Percentiles rank a stretch among this genome's conserved stretches.
These are phyloP conservation scores for Yamadazyma sp. DNA, from an alignment of 1,139 yeast genomes.

Conservation along the genomic window DNA sequence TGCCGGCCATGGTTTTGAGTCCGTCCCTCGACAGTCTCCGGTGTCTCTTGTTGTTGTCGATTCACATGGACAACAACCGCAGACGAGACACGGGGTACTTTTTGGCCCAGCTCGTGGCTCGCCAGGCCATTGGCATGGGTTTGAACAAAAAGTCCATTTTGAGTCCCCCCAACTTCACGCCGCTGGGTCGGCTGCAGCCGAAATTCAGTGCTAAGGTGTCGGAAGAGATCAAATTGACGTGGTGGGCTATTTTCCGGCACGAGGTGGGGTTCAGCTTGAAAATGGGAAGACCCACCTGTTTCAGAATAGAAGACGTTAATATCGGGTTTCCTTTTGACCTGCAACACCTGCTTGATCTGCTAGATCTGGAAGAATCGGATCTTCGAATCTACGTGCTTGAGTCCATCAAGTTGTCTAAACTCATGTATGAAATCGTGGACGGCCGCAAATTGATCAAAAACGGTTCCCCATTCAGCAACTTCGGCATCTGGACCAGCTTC, in stretches of 20 bases:
- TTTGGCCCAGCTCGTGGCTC: constrained; percentile 35
- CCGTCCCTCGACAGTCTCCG: constrained; percentile 43
- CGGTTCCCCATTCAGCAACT: background rate
- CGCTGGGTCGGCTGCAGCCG: background rate
- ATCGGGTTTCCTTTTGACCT: constrained; percentile 1
- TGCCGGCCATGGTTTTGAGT: constrained; percentile 38
- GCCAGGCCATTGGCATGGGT: constrained; percentile 45
- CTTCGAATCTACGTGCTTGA: background rate
- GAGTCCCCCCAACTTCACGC: constrained; percentile 11
- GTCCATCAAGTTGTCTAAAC: background rate
- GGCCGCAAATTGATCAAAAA: constrained; percentile 2
- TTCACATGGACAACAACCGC: constrained; percentile 39
- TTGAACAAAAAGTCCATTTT: constrained; percentile 30
- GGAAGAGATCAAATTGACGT: constrained; percentile 10
- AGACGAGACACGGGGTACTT: constrained; percentile 47
- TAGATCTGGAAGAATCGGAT: background rate
- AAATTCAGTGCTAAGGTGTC: background rate
- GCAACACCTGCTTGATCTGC: background rate
- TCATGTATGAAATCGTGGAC: constrained; percentile 3
- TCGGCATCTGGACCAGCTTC: background rate
- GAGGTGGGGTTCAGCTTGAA: constrained; percentile 11
- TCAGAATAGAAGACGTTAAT: constrained; percentile 7
- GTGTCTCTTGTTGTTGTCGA: constrained; percentile 34
- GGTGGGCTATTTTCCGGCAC: constrained; percentile 15
- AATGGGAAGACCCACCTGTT: constrained; percentile 13